A percentile compares a stretch with the other conserved stretches of the same genome.
Evolutionary conservation across 2,329 filamentous ascomycete genomes (phyloP).

Genomic region (Emmonsia crescens): DNA sequence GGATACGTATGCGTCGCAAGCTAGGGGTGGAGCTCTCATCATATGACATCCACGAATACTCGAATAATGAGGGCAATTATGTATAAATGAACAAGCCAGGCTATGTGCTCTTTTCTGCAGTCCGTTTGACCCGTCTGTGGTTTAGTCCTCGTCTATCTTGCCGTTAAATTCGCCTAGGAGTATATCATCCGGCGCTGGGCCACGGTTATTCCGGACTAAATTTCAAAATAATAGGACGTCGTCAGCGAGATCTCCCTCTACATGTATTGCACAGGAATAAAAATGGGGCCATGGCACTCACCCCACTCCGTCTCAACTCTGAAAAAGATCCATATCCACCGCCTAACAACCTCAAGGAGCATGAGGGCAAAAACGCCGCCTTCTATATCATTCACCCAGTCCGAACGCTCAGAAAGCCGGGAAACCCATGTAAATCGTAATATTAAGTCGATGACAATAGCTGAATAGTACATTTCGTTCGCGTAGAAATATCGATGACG

Average conservation of each 20-base stretch:
- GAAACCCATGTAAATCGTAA: conserved; percentile 85
- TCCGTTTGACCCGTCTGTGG: not conserved
- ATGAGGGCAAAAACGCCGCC: conserved; percentile 81
- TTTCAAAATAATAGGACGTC: not conserved
- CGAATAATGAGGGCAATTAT: too few species aligned
- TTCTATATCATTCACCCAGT: conserved; percentile 78
- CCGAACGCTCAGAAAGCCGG: conserved; percentile 71
- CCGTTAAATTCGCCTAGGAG: conserved; percentile 61
- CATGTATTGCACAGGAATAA: conserved; percentile 1
- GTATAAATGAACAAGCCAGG: too few species aligned
- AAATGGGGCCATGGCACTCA: conserved; percentile 27
- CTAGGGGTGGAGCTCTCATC: too few species aligned
- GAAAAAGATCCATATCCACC: conserved; percentile 98
- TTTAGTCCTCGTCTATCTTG: conserved; percentile 52
- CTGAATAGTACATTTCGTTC: conserved; percentile 67
- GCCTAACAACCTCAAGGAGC: conserved; percentile 70
- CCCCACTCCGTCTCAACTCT: conserved; percentile 90
- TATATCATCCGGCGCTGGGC: conserved; percentile 55
- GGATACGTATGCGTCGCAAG: too few species aligned
- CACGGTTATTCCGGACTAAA: conserved; percentile 44
- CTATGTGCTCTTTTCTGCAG: too few species aligned
- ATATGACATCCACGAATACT: too few species aligned
- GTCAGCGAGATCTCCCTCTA: not conserved
- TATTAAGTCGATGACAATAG: conserved; percentile 65
- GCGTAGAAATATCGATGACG: conserved; percentile 61